Percentiles rank a stretch among this genome's conserved stretches.
These are phyloP conservation scores for Cladophialophora yegresii DNA, from an alignment of 2,329 filamentous ascomycete species.

Conservation along the genomic window DNA sequence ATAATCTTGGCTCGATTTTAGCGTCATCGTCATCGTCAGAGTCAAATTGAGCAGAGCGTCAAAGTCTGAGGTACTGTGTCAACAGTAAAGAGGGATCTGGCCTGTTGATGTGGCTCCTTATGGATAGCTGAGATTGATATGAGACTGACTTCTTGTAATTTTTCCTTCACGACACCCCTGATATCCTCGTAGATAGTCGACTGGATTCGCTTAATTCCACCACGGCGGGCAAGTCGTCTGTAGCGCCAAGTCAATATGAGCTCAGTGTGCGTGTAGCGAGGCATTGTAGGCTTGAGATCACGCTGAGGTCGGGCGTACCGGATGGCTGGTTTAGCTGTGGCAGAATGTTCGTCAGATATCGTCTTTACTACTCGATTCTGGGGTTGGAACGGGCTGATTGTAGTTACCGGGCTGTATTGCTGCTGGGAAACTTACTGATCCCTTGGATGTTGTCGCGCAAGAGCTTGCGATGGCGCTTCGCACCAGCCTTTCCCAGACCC, in stretches of 20 bases:
- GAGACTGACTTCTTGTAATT: conserved; percentile 36
- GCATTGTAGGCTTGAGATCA: neutral
- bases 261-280: neutral
- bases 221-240: conserved; percentile 42
- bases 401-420: neutral
- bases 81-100: neutral
- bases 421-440: conserved; percentile 37
- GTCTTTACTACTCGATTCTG: neutral
- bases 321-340: conserved; percentile 24
- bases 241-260: neutral
- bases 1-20: neutral
- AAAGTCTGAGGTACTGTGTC: conserved; percentile 34
- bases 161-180: conserved; percentile 33
- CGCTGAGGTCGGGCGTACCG: conserved; percentile 35
- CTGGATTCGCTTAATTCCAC: conserved; percentile 41
- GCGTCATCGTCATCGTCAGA: neutral
- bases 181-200: conserved; percentile 39
- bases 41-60: conserved; percentile 7
- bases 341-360: neutral
- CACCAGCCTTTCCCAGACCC: neutral
- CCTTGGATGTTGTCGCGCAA: conserved; percentile 18
- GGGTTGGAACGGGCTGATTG: neutral
- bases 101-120: neutral
- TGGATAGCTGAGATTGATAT: neutral
- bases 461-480: conserved; percentile 11